Evolutionary conservation across 306 rosid genomes (phyloP), one percentile per base, ranked within the genome.

Genomic region (Quercus mongolica): DNA sequence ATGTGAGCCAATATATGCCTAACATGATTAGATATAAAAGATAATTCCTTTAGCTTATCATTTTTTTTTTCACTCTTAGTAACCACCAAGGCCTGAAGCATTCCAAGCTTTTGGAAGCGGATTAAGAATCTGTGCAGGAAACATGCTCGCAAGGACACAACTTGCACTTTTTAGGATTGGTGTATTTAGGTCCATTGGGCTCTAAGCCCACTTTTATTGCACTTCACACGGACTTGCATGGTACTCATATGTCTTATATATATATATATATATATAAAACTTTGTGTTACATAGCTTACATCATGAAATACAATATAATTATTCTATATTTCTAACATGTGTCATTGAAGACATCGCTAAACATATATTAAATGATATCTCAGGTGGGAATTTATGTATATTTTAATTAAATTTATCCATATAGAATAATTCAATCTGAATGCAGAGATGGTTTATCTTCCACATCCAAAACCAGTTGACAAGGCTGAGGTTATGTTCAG

Each of bases 101-200:
- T 76, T 20, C 84, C 79, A 56, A 82, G 86, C 68, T 10, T 90
- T 90, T 61, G 88, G 88, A 0, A 72, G 78, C 9, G 85, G 90
- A 61, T 52, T 31, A 71, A 87, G 88, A 82, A 52, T 82, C 2
- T 87, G 91, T 62, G 85, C 85, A 1, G 87, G 90, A 56, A 89
- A 83, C 77, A 85, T 49, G 80, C 87, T 84, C 54, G 90, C 83
- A 0, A 89, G 84, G 52, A 20, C 71, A 9, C 87, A 87, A 74
- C 80, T 87, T 6, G 63, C 86, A 13, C 59, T 78, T n/a, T 31
- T 86, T 19, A 15, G 4, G 0, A 18, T 65, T 74, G n/a, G 7
- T 20, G 9, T 21, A 41, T 5, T 6, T 71, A 26, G 3, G 18
- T n/a, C 2, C 49, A 8, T 35, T 41, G 15, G 52, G 26, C 25